phyloP scores from a whole-genome alignment of 768 basidiomycete genomes.

The Tephrocybe sp. region DNA sequence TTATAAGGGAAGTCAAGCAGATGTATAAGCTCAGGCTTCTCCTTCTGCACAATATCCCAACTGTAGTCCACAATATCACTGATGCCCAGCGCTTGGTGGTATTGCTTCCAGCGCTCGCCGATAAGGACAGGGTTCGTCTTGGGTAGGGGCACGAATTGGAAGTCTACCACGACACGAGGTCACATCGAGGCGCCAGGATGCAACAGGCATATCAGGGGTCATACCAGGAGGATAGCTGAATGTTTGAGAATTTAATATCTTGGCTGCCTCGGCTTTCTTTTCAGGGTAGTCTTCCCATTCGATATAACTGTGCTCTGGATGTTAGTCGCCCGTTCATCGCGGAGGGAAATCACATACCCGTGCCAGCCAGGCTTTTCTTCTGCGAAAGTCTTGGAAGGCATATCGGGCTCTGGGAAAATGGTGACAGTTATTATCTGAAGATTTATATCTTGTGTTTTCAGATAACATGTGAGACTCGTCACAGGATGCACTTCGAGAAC shows the following conservation, averaged over 20 bases:
- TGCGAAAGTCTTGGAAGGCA: conserved; percentile 33
- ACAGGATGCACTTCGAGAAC: neutral
- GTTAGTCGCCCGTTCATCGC: neutral
- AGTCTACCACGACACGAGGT: conserved; percentile 31
- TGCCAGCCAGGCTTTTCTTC: conserved; percentile 40
- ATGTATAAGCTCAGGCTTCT: conserved; percentile 52
- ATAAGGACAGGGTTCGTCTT: conserved; percentile 50
- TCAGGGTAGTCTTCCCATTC: conserved; percentile 51
- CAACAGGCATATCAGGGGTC: neutral
- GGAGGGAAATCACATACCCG: conserved; percentile 27
- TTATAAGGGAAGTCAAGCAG: conserved; percentile 58
- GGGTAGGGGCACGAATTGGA: conserved; percentile 48
- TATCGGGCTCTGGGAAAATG: neutral
- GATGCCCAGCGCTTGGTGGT: conserved; percentile 50
- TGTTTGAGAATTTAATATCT: conserved; percentile 38
- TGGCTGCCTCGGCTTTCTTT: conserved; percentile 38
- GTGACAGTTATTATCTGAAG: neutral
- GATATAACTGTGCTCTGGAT: conserved; percentile 35
- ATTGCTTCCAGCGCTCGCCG: conserved; percentile 53
- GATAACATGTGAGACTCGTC: neutral
- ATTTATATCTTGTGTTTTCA: neutral
- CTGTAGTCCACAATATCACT: conserved; percentile 45
- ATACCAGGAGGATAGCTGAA: conserved; percentile 42
- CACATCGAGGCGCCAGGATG: too few species aligned
- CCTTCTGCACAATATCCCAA: conserved; percentile 51